Base-by-base conservation (phyloP, 2,329 filamentous ascomycete species). In the Ophiocordyceps australis region DNA sequence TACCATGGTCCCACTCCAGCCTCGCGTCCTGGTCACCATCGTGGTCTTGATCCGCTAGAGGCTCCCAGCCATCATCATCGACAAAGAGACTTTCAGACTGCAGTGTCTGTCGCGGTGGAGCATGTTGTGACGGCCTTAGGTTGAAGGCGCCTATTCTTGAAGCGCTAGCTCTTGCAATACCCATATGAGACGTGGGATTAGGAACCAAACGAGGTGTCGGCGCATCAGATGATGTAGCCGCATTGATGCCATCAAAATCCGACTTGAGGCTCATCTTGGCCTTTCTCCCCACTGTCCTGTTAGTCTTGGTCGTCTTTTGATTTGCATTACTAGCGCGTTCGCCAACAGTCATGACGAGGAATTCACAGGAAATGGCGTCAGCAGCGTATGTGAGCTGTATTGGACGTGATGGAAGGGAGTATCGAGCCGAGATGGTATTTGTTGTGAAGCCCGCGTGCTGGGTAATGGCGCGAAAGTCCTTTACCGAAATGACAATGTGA, bases 261-360 rank as follows among this genome's bases (percentile, higher is more conserved):
- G n/a, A n/a, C 35, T 65, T 62, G 17, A 67, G 48, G 23, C 52
- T 54, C 10, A 57, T 55, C 4, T 46, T 45, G 7, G 36, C 36
- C 12, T 27, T 37, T 26, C 40, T 43, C 10, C 45, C 38, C 14
- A 47, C 41, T 17, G 46, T 44, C 35, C 58, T 65, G 23, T 49
- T 46, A 1, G 48, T 43, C 32, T 55, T 64, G 34, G 57, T 64
- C 23, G 53, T 54, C 40, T 57, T 63, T 31, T 59, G 59, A 9
- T 44, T 46, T 5, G 55, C 46, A 23, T 57, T 60, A 16, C 50
- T 59, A 26, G 58, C 57, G 30, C 60, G 57, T 35, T 82, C 76
- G 10, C 78, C 79, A 7, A 77, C 70, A 1, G 79, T 86, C 77
- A 83, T 85, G 32, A 86, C 62, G 22, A 82, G 75, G 38, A 83